phyloP scores from a whole-genome alignment of 805 yeast species.

The Pichia pseudocactophila region DNA sequence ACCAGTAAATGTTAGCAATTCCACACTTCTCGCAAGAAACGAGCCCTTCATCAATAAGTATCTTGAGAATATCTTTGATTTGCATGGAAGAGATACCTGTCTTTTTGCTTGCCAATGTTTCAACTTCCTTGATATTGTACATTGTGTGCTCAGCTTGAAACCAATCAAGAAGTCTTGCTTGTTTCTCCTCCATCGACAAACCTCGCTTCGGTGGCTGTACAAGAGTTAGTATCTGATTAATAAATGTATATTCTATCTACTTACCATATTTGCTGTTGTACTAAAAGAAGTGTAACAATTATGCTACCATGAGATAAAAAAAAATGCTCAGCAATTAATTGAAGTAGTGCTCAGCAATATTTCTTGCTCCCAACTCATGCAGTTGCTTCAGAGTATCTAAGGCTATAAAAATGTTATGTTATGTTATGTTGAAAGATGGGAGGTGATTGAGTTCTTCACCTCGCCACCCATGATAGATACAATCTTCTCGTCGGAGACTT shows the following conservation, averaged over 20 bases:
- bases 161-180: slow-evolving; percentile 29
- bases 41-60: slow-evolving; percentile 40
- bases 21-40: slow-evolving; percentile 50
- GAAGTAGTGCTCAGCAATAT: too few species aligned
- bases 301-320: neutral
- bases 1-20: slow-evolving; percentile 42
- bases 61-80: slow-evolving; percentile 41
- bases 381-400: too few species aligned
- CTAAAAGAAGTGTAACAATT: neutral
- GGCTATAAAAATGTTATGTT: too few species aligned
- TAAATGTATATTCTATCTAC: neutral
- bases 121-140: slow-evolving; percentile 44
- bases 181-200: slow-evolving; percentile 33
- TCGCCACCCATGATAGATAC: slow-evolving; percentile 13
- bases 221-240: slow-evolving; percentile 2
- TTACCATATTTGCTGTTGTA: neutral
- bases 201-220: slow-evolving; percentile 17
- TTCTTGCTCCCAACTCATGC: too few species aligned
- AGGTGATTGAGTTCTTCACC: slow-evolving; percentile 5
- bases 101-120: slow-evolving; percentile 35
- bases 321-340: too few species aligned
- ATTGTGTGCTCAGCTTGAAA: slow-evolving; percentile 33
- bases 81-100: slow-evolving; percentile 46
- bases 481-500: slow-evolving; percentile 5
- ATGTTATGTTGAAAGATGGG: neutral